Base-by-base conservation (phyloP, 1,284 basidiomycete genomes). In the Heterobasidion parviporum region DNA sequence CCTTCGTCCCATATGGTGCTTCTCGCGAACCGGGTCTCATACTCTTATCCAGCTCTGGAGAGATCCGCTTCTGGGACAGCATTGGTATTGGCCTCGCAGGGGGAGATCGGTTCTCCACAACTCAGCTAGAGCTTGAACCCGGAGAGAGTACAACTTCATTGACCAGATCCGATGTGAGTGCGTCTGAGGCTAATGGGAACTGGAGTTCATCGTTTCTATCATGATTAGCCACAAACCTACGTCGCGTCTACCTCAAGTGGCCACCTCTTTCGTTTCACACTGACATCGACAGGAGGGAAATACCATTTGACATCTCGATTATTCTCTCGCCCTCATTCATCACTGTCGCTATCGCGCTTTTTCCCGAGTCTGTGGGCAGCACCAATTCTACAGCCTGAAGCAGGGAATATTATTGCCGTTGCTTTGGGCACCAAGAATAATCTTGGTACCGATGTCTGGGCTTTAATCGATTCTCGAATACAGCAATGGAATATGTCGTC, bases 1-100 rank as follows among this genome's bases (percentile, higher is more conserved):
- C 76, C 4, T 77, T 92, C 14, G 80, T 92, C 18, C 87, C 89
- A 12, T 81, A 81, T 64, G 81, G 81, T 7, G 61, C 75, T n/a
- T 74, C 80, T 26, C 78, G 87, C 34, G 89, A 92, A 68, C 89
- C 89, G 18, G 89, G 89, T 26, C 78, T 92, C 38, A 80, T 92
- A 50, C 76, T 92, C 43, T 68, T 85, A 55, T 86, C 87, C 8
- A 71, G 75, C 10, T 72, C 74, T 3, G 89, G 89, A 2, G 74
- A 81, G 60, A 72, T 86, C 57, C 80, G 85, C 54, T 87, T 89
- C 66, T 92, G 89, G 89, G 83, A 89, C 56, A 87, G 85, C 61
- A 85, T 92, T 53, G 83, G 83, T 3, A 87, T 85, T 59, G 89
- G 89, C 33, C 78, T 92, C 15, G 86, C 89, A 4, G 89, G 89